Evolutionary conservation across 768 basidiomycete species (phyloP).

Genomic region (Clavaria fumosa): DNA sequence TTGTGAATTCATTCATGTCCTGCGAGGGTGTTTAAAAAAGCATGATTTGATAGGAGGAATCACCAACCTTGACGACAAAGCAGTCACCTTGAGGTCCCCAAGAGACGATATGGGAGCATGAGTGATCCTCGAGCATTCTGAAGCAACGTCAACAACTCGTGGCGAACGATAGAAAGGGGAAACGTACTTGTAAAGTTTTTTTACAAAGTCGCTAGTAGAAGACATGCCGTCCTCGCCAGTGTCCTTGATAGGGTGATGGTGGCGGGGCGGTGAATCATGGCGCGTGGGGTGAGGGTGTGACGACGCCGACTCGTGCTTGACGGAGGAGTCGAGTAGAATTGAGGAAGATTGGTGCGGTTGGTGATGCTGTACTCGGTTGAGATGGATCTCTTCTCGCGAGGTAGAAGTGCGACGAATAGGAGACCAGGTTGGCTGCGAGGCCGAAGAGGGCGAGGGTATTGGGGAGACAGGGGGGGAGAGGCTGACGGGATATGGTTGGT

Average conservation of each 20-base stretch:
- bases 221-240: constrained; percentile 57
- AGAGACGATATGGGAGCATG: constrained; percentile 56
- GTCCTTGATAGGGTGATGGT: constrained; percentile 4
- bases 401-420: constrained; percentile 23
- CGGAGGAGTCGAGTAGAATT: constrained; percentile 4
- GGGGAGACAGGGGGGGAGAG: constrained; percentile 17
- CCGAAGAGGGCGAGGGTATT: constrained; percentile 12
- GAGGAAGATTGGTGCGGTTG: constrained; percentile 12
- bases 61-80: constrained; percentile 68
- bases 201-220: constrained; percentile 85
- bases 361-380: constrained; percentile 13
- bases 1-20: constrained; percentile 95
- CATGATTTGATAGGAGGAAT: no score
- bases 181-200: constrained; percentile 80
- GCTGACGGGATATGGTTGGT: constrained; percentile 11
- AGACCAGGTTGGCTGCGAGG: constrained; percentile 13
- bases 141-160: constrained; percentile 1
- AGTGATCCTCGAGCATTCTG: constrained; percentile 80
- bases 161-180: constrained; percentile 1
- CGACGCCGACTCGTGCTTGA: constrained; percentile 15
- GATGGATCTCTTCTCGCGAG: constrained; percentile 28
- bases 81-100: constrained; percentile 80
- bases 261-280: constrained; percentile 5
- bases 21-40: no score
- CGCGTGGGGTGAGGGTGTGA: constrained; percentile 2